Evolutionary conservation across 108 stramenopile species (phyloP).

Genomic region (Skeletonema potamos): DNA sequence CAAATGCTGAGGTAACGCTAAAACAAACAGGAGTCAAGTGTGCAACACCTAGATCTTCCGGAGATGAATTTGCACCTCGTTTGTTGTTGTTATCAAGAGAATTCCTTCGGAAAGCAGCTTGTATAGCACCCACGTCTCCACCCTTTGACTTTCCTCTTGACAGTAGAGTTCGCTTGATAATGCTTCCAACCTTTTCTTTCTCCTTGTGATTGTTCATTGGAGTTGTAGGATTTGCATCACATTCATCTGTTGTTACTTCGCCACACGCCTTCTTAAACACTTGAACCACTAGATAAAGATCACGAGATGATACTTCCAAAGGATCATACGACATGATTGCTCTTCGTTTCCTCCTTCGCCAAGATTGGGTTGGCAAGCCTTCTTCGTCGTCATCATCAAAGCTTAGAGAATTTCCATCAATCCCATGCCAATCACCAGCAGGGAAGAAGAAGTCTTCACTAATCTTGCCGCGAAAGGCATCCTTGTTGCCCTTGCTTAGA

Average conservation of each 20-base stretch:
- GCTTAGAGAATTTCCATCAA: constrained; percentile 31
- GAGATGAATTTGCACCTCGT: not conserved
- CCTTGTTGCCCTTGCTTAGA: constrained; percentile 16
- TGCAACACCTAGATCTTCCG: constrained; percentile 46
- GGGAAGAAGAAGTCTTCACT: constrained; percentile 88
- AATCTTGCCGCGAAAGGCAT: constrained; percentile 56
- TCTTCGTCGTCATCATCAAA: constrained; percentile 25
- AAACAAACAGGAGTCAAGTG: constrained; percentile 72
- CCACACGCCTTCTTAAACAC: constrained; percentile 52
- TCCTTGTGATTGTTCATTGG: not conserved
- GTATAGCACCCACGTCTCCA: not conserved
- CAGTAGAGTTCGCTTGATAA: constrained; percentile 4
- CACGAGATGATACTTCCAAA: constrained; percentile 14
- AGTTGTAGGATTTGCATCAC: not conserved
- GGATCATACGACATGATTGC: constrained; percentile 80
- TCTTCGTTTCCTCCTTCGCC: constrained; percentile 66
- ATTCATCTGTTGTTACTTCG: constrained; percentile 2
- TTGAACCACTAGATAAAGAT: constrained; percentile 70
- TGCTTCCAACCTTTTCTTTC: constrained; percentile 9
- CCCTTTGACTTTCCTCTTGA: not conserved
- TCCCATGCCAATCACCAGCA: constrained; percentile 71
- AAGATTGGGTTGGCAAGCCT: constrained; percentile 29
- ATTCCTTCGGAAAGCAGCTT: not conserved
- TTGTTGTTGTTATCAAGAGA: not conserved
- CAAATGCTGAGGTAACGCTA: constrained; percentile 56